Evolutionary conservation across 2,329 filamentous ascomycete genomes (phyloP), one percentile per base, ranked within the genome.

Genomic region (Fusarium robinianum): DNA sequence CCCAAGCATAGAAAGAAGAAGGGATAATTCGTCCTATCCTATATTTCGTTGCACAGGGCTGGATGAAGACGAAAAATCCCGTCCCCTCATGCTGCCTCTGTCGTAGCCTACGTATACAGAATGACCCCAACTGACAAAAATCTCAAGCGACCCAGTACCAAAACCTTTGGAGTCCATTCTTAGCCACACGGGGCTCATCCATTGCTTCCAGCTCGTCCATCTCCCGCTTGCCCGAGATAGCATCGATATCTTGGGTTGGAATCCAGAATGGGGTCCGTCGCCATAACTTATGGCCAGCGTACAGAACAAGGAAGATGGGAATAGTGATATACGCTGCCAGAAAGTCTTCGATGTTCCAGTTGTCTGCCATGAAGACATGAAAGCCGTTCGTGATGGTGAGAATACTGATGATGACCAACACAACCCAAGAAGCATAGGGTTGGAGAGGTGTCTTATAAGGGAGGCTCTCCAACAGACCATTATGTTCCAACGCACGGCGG

Each of bases 381-480:
- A 90, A 91, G 2, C 87, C 88, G 61, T 90, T 90, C 61, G 88
- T 85, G 6, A 91, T 66, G 3, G 78, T 80, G 8, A 91, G 72
- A 15, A 88, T 67, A 2, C 64, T 65, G 46, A 90, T 76, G 29
- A 82, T 61, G 8, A 77, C 61, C 6, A 90, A 75, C 10, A 77
- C 75, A 39, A 79, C 66, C 57, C 76, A 88, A 0, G 85, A 78
- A 7, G 80, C 80, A 60, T 84, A 90, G 0, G 87, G 80, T 61
- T 83, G 80, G 4, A 76, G 59, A 0, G 67, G 67, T 1, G 78
- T 78, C 40, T 58, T 68, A 69, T 76, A 83, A 0, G 80, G 80
- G 2, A 81, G 67, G 0, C 63, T 65, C 15, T 74, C 59, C 8
- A 48, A 48, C 53, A 85, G 65, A 32, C 73, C 72, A 57, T 82